phyloP scores from a whole-genome alignment of 208 protist species.

The Angomonas deanei region DNA sequence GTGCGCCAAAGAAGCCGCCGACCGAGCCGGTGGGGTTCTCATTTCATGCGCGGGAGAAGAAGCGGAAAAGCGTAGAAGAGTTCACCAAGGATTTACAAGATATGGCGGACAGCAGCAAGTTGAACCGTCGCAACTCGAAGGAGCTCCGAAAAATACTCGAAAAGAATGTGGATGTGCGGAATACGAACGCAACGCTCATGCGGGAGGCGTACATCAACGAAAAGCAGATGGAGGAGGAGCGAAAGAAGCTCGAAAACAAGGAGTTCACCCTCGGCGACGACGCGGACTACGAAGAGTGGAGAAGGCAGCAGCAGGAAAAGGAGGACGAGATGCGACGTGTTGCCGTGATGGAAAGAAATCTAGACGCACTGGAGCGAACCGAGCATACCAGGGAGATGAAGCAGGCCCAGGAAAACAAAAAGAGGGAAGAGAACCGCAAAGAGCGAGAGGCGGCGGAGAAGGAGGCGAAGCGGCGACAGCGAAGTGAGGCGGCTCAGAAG shows the following conservation, averaged over 20 bases:
- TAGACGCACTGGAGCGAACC: conserved; percentile 28
- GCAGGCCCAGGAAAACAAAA: conserved; percentile 5
- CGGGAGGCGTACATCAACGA: conserved; percentile 55
- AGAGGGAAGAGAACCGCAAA: not conserved
- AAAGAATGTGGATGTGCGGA: conserved; percentile 28
- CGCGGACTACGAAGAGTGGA: conserved; percentile 53
- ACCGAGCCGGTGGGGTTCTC: conserved; percentile 28
- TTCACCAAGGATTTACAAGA: no score
- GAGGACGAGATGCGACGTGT: conserved; percentile 22
- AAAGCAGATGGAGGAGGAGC: conserved; percentile 25
- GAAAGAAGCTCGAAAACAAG: conserved; percentile 30
- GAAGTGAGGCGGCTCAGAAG: not conserved
- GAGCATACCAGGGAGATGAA: conserved; percentile 4
- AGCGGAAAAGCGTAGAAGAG: not conserved
- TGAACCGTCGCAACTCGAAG: not conserved
- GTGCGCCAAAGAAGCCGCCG: conserved; percentile 4
- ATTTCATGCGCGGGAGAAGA: conserved; percentile 18
- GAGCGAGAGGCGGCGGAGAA: conserved; percentile 17
- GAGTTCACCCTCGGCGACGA: conserved; percentile 41
- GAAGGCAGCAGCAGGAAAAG: conserved; percentile 26
- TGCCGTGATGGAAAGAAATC: conserved; percentile 25
- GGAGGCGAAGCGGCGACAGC: conserved; percentile 1
- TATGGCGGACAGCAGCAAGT: no score
- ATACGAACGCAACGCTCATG: conserved; percentile 44
- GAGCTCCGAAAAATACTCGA: conserved; percentile 25